Percentiles rank a stretch among this genome's conserved stretches.
Conservation (phyloP, 306 rosid genomes). For the Sophora flavescens region DNA sequence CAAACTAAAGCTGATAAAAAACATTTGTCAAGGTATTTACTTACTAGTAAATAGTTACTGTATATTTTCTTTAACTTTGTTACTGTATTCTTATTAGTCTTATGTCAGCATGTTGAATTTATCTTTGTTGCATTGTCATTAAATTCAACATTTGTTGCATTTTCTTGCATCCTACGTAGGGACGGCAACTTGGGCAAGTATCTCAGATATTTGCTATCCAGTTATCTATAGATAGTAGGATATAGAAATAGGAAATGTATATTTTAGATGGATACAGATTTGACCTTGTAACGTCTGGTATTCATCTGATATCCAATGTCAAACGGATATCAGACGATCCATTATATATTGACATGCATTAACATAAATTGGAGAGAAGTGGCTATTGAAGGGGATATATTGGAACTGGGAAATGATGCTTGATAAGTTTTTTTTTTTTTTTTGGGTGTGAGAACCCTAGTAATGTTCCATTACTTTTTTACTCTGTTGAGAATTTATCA, state of each 20-base stretch:
- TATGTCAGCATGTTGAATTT: neutral
- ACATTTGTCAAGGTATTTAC: conserved; percentile 80
- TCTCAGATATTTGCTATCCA: neutral
- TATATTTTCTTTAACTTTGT: neutral
- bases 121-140: neutral
- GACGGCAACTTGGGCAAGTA: conserved; percentile 1
- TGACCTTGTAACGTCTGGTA: conserved; percentile 9
- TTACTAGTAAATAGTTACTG: neutral
- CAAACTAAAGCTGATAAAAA: conserved; percentile 91
- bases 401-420: conserved; percentile 26
- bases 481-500: conserved; percentile 15
- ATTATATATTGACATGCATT: neutral
- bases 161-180: neutral
- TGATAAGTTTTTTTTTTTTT: neutral
- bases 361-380: neutral
- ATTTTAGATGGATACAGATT: neutral
- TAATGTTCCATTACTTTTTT: conserved; percentile 5
- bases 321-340: neutral
- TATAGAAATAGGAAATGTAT: neutral
- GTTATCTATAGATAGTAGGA: conserved; percentile 22
- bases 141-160: conserved; percentile 1
- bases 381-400: neutral
- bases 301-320: neutral
- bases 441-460: neutral
- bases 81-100: neutral